phyloP scores from a whole-genome alignment of 495 filamentous ascomycete species.

The Cercophora sp. region DNA sequence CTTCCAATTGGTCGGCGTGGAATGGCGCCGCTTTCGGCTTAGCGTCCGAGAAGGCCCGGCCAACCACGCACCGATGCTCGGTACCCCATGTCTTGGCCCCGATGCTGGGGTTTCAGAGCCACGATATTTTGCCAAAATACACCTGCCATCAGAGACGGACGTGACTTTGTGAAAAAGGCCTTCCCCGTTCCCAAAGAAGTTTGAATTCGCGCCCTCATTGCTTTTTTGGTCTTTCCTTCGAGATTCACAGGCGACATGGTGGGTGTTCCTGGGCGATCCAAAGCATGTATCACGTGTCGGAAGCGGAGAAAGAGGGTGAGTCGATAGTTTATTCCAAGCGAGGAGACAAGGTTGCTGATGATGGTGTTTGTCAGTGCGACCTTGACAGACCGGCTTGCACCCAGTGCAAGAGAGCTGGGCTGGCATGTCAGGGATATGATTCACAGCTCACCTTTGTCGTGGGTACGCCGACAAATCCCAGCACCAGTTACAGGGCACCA shows the following conservation, averaged over 20 bases:
- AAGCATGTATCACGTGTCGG: slow-evolving; percentile 4
- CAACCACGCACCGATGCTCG: no score
- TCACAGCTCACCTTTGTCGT: not conserved
- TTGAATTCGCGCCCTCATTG: not conserved
- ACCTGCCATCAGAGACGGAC: no score
- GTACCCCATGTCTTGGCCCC: no score
- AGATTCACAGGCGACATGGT: not conserved
- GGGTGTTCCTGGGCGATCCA: slow-evolving; percentile 5
- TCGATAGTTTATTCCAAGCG: no score
- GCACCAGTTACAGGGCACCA: not conserved
- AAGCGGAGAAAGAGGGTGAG: slow-evolving; percentile 2
- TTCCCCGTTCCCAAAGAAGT: not conserved
- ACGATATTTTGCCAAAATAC: no score
- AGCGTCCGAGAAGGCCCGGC: not conserved
- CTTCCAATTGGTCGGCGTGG: slow-evolving; percentile 2
- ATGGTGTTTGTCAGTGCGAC: not conserved
- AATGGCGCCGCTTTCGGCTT: not conserved
- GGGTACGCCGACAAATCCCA: not conserved
- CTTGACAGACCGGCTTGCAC: not conserved
- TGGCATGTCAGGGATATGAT: not conserved
- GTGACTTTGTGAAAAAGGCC: no score
- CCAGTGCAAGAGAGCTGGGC: not conserved
- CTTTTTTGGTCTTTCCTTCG: no score
- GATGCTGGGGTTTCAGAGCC: no score
- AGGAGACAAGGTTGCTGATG: no score